Base-by-base conservation (phyloP, 305 asterid genomes). In the Fraxinus paxiana region DNA sequence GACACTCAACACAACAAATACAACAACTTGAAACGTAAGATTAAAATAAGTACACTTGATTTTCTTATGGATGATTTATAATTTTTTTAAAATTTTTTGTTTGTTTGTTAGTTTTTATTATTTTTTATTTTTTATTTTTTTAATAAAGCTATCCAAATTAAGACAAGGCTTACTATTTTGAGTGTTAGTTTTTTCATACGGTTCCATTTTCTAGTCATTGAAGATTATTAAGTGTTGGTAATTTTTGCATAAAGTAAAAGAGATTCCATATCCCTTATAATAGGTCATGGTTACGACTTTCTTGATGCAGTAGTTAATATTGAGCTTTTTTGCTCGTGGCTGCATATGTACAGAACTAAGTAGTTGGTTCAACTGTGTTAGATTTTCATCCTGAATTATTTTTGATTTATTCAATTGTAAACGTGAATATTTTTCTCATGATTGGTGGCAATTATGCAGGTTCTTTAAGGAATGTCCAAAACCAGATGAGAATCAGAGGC, bases 401-500 rank as follows among this genome's bases (percentile, higher is more conserved):
- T 4, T 35, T n/a, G 22, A n/a, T 51, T 15, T 51, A 15, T 51
- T 51, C 61, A 20, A 6, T 56, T 18, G 28, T n/a, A 20, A 17
- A 17, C 30, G 8, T 59, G 28, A 59, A 59, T 20, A 59, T 56
- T 51, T 13, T 15, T 15, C 61, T 51, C 28, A 13, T 76, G 35
- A 56, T 46, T 43, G 30, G 13, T 78, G 77, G 9, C 51, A 54
- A 80, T 69, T 5, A 73, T 88, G 86, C 48, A 94, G 97, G 80
- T 88, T 86, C 84, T 92, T 88, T 83, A 94, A 88, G 82, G 87
- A 90, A 15, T 88, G 89, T 77, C 97, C 92, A 0, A 88, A 88
- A 61, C 98, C 97, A 5, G 90, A 89, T 80, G 90, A 89, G 85
- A 89, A 85, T 82, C 94, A 90, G 76, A 85, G 96, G 80, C 87